Conservation (phyloP, 129 eudicot genomes). For the Flaveria sonorensis region DNA sequence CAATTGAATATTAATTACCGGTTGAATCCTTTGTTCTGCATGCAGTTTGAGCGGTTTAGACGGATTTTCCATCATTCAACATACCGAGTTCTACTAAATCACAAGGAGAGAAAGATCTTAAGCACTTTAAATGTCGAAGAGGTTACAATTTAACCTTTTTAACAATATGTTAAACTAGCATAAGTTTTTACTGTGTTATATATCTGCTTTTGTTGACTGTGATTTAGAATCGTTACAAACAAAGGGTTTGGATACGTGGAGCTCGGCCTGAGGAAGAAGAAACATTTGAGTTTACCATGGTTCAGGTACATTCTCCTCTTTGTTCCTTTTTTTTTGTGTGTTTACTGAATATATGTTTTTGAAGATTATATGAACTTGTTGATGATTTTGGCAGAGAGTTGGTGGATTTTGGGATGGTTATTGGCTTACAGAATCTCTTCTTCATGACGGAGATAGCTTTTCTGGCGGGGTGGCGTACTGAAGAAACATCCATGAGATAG, state of each 20-base stretch:
- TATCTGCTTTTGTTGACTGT: constrained; percentile 16
- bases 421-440: constrained; percentile 93
- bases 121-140: constrained; percentile 75
- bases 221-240: constrained; percentile 67
- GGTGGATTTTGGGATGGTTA: constrained; percentile 99
- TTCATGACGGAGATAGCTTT: constrained; percentile 89
- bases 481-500: constrained; percentile 21
- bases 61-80: constrained; percentile 88
- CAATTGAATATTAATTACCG: neutral
- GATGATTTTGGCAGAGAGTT: constrained; percentile 57
- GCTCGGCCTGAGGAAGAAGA: constrained; percentile 94
- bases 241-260: constrained; percentile 88
- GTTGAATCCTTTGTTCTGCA: neutral
- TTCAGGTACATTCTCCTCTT: constrained; percentile 51
- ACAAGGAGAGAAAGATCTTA: constrained; percentile 81
- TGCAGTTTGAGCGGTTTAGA: constrained; percentile 88
- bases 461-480: constrained; percentile 92
- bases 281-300: constrained; percentile 82
- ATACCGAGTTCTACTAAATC: constrained; percentile 85
- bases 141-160: constrained; percentile 38
- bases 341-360: neutral
- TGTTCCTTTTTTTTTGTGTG: neutral
- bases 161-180: neutral
- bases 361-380: neutral
- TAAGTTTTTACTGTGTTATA: neutral